Base-by-base conservation (phyloP, 192 early-diverging fungal species). In the Geranomyces variabilis region DNA sequence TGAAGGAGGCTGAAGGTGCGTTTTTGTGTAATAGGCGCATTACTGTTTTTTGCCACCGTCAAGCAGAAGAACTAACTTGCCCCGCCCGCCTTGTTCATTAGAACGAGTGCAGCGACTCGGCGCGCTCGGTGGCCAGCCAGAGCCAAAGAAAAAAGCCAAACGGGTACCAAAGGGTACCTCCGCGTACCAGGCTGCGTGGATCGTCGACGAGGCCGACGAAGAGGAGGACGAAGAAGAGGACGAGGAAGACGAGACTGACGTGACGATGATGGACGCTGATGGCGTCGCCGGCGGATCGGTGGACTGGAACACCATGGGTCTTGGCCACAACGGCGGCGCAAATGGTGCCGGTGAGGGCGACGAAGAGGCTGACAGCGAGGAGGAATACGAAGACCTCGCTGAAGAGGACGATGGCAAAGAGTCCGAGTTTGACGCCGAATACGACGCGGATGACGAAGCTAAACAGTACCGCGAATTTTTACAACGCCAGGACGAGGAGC, bases 121-220 rank as follows among this genome's bases (percentile, higher is more conserved):
- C 9, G 63, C 17, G 9, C 15, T 33, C 34, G 64, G 19, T 28
- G 47, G 13, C 3, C 26, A 26, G 7, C 41, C 58, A 15, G 60
- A 43, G 34, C 43, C 55, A 29, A 66, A 77, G 44, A 77, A 70
- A 68, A 65, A 83, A 71, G 77, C 84, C 26, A 86, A 90, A 59
- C 89, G 90, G 49, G 95, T 96, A 17, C 96, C 96, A 12, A 95
- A 94, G 78, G 97, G 97, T 33, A 97, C 93, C 22, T 99, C 97
- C 13, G 78, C 91, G 41, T 99, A 99, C 82, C 97, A 99, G 82
- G 97, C 97, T 21, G 93, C 94, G 1, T 99, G 97, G 97, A 96
- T 99, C 74, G 73, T 94, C 14, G 96, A 97, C 71, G 87, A 88
- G 12, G 87, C 86, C 31, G 87, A 87, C 22, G 89, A 91, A 61